phyloP scores from a whole-genome alignment of 192 early-diverging fungal species.

The Mortierella claussenii region DNA sequence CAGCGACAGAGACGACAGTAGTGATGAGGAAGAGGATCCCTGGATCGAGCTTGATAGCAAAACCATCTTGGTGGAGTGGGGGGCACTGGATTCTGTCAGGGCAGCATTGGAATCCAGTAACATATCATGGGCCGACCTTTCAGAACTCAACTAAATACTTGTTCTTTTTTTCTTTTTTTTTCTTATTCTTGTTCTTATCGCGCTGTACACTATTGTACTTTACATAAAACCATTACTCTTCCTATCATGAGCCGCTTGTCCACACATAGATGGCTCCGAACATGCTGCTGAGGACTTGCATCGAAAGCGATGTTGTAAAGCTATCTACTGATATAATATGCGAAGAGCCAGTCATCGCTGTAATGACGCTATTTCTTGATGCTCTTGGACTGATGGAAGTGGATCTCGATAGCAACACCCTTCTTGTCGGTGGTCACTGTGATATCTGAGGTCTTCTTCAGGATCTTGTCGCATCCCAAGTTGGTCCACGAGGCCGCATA shows the following conservation, averaged over 20 bases:
- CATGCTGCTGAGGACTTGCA: too few species aligned
- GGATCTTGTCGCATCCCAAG: slow-evolving; percentile 26
- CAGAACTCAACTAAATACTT: not conserved
- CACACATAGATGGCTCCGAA: too few species aligned
- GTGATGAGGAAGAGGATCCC: slow-evolving; percentile 3
- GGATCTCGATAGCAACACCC: slow-evolving; percentile 16
- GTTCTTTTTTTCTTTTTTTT: not conserved
- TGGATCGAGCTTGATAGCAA: slow-evolving; percentile 1
- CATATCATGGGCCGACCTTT: slow-evolving; percentile 14
- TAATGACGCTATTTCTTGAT: slow-evolving; percentile 4
- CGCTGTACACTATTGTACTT: too few species aligned
- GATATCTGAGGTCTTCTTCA: slow-evolving; percentile 35
- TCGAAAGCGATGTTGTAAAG: too few species aligned
- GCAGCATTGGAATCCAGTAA: not conserved
- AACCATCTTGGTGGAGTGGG: slow-evolving; percentile 4
- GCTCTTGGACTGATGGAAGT: slow-evolving; percentile 36
- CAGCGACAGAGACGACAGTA: slow-evolving; percentile 5
- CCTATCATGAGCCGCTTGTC: too few species aligned
- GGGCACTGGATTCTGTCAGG: slow-evolving; percentile 4
- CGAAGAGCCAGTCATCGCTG: not conserved
- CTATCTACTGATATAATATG: too few species aligned
- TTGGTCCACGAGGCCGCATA: slow-evolving; percentile 41
- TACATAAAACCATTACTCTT: too few species aligned
- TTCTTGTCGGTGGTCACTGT: slow-evolving; percentile 13
- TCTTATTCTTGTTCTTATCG: not conserved